Conservation (phyloP, 2,329 filamentous ascomycete species). For the Diaporthe sp. region DNA sequence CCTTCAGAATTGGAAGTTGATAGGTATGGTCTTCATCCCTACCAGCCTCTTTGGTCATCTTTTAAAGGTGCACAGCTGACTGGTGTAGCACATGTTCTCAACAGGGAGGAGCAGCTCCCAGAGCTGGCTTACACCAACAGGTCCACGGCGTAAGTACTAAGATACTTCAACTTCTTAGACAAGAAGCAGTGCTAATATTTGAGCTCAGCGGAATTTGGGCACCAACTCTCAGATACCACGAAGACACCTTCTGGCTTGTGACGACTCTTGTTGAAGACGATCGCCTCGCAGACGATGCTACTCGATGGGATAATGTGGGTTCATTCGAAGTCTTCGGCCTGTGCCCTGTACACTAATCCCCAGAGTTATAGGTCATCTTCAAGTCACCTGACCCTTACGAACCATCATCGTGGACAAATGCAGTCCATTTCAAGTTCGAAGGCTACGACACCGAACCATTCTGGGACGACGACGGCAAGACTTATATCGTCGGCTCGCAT, state of each 20-base stretch:
- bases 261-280: conserved; percentile 53
- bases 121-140: conserved; percentile 49
- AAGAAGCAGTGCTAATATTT: not conserved
- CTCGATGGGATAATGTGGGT: conserved; percentile 55
- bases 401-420: conserved; percentile 60
- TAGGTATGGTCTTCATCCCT: conserved; percentile 34
- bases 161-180: not conserved
- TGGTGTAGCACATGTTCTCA: conserved; percentile 51
- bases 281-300: conserved; percentile 49
- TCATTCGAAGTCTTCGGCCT: no score
- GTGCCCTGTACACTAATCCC: not conserved
- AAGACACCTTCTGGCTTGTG: conserved; percentile 49
- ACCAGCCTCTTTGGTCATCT: not conserved
- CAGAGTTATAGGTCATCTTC: conserved; percentile 56
- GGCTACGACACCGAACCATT: conserved; percentile 69
- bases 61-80: not conserved
- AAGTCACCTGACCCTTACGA: conserved; percentile 58
- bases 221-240: conserved; percentile 48
- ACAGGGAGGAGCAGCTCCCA: conserved; percentile 52
- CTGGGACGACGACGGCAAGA: conserved; percentile 68
- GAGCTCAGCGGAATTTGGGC: conserved; percentile 51
- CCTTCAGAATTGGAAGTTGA: conserved; percentile 57
- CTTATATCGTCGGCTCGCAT: conserved; percentile 62
- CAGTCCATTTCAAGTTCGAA: conserved; percentile 62
- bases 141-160: conserved; percentile 46